These are phyloP conservation scores for Cladosporium sp. DNA, from an alignment of 2,329 filamentous ascomycete genomes.

Conservation along the genomic window DNA sequence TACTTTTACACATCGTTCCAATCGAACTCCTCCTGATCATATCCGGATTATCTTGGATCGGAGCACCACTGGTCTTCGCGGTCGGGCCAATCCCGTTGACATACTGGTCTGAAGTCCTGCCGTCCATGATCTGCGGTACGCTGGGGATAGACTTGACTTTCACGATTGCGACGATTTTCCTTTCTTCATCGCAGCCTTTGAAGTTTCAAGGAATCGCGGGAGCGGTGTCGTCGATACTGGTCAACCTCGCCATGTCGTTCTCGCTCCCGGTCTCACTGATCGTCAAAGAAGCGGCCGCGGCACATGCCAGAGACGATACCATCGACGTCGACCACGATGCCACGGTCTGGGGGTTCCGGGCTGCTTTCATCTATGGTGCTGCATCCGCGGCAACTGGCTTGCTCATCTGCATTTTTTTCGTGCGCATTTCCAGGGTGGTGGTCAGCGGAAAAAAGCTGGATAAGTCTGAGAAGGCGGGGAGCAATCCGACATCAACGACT, in stretches of 20 bases:
- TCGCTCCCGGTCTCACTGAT: conserved; percentile 30
- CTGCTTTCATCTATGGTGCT: conserved; percentile 28
- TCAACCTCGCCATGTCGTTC: conserved; percentile 33
- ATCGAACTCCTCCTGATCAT: conserved; percentile 26
- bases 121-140: conserved; percentile 32
- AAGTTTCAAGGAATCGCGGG: conserved; percentile 31
- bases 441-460: conserved; percentile 18
- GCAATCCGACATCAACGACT: neutral
- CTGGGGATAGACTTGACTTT: conserved; percentile 33
- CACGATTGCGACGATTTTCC: conserved; percentile 29
- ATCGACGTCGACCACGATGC: neutral
- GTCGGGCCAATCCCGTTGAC: conserved; percentile 25
- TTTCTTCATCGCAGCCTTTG: conserved; percentile 27
- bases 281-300: conserved; percentile 8
- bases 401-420: conserved; percentile 23
- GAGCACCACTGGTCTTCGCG: conserved; percentile 30
- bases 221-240: conserved; percentile 30
- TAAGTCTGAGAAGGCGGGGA: conserved; percentile 11
- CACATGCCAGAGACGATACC: neutral
- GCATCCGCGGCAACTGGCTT: conserved; percentile 26
- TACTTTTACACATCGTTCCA: conserved; percentile 27
- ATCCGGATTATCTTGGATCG: conserved; percentile 30
- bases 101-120: conserved; percentile 32
- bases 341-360: conserved; percentile 18
- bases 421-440: conserved; percentile 23